A percentile compares a stretch with the other conserved stretches of the same genome.
Conservation (phyloP, 495 filamentous ascomycete species). For the Annulohypoxylon stygium region DNA sequence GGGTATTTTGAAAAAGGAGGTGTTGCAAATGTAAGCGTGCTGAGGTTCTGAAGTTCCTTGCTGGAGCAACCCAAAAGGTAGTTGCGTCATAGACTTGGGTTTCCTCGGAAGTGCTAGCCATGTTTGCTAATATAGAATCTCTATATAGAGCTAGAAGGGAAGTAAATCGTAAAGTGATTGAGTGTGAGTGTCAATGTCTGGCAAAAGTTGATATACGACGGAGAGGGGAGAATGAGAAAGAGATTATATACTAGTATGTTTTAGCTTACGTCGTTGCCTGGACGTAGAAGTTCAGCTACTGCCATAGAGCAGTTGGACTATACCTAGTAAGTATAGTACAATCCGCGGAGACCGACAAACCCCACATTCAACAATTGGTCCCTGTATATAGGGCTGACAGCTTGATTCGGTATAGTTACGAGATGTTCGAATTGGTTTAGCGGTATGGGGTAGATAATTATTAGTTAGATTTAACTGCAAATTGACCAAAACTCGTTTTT, state of each 20-base stretch:
- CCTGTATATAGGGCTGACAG: not conserved
- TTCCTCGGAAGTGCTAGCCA: conserved; percentile 16
- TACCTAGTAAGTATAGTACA: not conserved
- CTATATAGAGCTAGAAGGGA: too few species aligned
- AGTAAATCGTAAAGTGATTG: not conserved
- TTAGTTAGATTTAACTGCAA: too few species aligned
- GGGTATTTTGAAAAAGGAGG: conserved; percentile 42
- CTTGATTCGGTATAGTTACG: not conserved
- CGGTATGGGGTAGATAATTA: not conserved
- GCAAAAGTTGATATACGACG: too few species aligned
- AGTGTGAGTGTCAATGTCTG: not conserved
- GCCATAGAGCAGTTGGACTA: not conserved
- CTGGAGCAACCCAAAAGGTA: conserved; percentile 38
- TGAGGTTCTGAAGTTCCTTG: conserved; percentile 43
- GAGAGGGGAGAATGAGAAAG: not conserved
- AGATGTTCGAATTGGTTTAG: not conserved
- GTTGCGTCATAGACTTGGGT: conserved; percentile 27
- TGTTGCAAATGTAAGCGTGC: conserved; percentile 45
- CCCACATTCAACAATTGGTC: not conserved
- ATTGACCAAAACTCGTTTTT: too few species aligned
- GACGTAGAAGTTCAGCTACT: not conserved
- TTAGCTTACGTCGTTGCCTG: not conserved
- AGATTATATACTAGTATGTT: not conserved
- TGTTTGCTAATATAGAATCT: conserved; percentile 1
- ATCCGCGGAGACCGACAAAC: not conserved